Evolutionary conservation across 169 alveolate species (phyloP), one percentile per base, ranked within the genome.

Genomic region (Theileria sp.): DNA sequence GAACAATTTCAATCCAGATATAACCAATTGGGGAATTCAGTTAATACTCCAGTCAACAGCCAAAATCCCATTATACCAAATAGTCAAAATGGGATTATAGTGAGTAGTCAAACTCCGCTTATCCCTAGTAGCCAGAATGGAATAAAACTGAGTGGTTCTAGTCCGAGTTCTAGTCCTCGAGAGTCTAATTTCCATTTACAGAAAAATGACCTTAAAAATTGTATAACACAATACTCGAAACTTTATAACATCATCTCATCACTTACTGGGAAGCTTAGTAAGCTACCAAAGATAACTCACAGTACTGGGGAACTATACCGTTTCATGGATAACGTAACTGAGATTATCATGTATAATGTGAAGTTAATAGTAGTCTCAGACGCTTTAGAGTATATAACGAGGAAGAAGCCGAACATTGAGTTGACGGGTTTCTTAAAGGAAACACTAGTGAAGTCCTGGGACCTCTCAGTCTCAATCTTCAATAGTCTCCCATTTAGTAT

Each of bases 381-480:
- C 64, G 72, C 75, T 9, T 8, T 82, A 26, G 74, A 23, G 10
- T 82, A 82, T 69, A 30, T 82, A 49, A 82, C 79, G 0, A 71
- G 69, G 76, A 58, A 72, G 44, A 60, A 60, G 8, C 88, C 88
- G 23, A 82, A 82, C 32, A 13, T 28, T 1, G 88, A 76, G 58
- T 21, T 82, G 23, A 8, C 38, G 3, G 58, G 17, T 13, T 34
- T 44, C 10, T 12, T 82, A 25, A 65, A 76, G 36, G 60, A 38
- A 12, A 64, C 60, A n/a, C 23, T 82, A 8, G 21, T 21, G 1
- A 19, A 30, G 7, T 15, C 72, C 28, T 82, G 84, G 84, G 13
- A 44, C n/a, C 32, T 76, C 1, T 19, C 75, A 25, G 17, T 34
- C 9, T 15, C 67, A 5, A 34, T 76, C 13, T 50, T 78, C 7